Evolutionary conservation across 805 yeast species (phyloP).

Genomic region (Saturnispora serradocipensis): DNA sequence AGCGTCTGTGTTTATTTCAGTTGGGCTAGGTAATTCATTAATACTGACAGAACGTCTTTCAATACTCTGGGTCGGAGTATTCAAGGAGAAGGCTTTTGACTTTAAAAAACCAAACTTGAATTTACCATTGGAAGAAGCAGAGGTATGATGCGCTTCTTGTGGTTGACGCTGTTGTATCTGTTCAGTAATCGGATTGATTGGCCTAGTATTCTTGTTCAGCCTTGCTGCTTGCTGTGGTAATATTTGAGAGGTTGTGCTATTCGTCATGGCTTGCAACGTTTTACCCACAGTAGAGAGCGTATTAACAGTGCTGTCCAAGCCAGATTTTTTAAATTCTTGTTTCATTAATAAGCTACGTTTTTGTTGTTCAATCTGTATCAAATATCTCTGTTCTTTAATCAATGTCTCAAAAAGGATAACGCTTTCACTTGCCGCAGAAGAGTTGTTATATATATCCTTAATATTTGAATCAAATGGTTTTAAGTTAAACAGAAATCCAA

Average conservation of each 20-base stretch:
- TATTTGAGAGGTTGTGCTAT: neutral
- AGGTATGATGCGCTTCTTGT: neutral
- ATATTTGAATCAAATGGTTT: conserved; percentile 37
- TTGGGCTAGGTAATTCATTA: conserved; percentile 42
- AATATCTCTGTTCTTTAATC: conserved; percentile 41
- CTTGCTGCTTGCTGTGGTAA: neutral
- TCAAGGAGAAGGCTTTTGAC: conserved; percentile 53
- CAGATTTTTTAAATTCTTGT: neutral
- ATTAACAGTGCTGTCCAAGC: neutral
- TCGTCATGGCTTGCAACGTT: neutral
- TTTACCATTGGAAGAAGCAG: conserved; percentile 10
- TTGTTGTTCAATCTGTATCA: conserved; percentile 40
- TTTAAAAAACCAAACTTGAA: conserved; percentile 26
- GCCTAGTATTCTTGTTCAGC: neutral
- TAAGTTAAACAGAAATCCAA: conserved; percentile 44
- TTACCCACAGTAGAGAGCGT: neutral
- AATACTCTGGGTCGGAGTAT: conserved; percentile 19
- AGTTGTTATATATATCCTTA: conserved; percentile 25
- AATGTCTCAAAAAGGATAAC: conserved; percentile 35
- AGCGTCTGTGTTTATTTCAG: conserved; percentile 27
- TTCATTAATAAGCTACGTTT: neutral
- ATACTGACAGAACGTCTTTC: conserved; percentile 33
- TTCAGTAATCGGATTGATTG: no score
- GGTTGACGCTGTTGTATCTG: neutral
- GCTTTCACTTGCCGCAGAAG: conserved; percentile 25